Evolutionary conservation across 2,329 filamentous ascomycete species (phyloP).

Genomic region (Verticillium klebahnii): DNA sequence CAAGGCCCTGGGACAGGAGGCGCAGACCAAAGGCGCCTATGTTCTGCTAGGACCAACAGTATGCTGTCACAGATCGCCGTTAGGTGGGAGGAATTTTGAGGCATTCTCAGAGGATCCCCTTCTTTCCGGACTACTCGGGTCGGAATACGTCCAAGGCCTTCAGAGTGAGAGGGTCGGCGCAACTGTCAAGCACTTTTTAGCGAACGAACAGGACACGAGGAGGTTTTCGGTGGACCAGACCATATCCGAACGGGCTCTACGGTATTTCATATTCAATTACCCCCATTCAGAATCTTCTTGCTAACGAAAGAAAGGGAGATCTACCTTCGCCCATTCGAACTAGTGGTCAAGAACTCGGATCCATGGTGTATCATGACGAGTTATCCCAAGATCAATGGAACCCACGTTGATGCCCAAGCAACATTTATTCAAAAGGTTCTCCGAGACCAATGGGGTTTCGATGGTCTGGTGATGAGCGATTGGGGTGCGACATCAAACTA

Average conservation of each 20-base stretch:
- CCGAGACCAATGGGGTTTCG: slow-evolving; percentile 8
- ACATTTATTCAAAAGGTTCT: slow-evolving; percentile 5
- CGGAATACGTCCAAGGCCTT: slow-evolving; percentile 25
- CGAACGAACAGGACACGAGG: slow-evolving; percentile 46
- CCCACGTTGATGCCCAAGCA: slow-evolving; percentile 21
- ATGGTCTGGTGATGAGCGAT: slow-evolving; percentile 11
- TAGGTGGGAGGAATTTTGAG: slow-evolving; percentile 61
- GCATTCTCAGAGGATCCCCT: slow-evolving; percentile 52
- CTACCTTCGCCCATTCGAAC: slow-evolving; percentile 61
- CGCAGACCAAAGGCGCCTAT: slow-evolving; percentile 45
- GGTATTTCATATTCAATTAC: slow-evolving; percentile 15
- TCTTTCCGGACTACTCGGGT: slow-evolving; percentile 17
- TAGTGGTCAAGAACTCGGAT: slow-evolving; percentile 51
- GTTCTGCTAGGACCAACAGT: slow-evolving; percentile 58
- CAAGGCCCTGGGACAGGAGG: slow-evolving; percentile 11
- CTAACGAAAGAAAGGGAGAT: slow-evolving; percentile 36
- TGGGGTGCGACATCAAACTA: slow-evolving; percentile 5
- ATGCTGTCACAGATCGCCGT: slow-evolving; percentile 57
- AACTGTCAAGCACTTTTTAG: slow-evolving; percentile 28
- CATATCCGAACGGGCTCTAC: slow-evolving; percentile 47
- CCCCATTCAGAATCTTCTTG: too few species aligned
- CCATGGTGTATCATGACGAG: slow-evolving; percentile 54
- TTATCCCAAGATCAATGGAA: slow-evolving; percentile 46
- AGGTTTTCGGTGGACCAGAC: slow-evolving; percentile 41
- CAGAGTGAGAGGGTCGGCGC: slow-evolving; percentile 25